Evolutionary conservation across 148 eudicot species (phyloP), one percentile per base, ranked within the genome.

Genomic region (Amaranthus cruentus): DNA sequence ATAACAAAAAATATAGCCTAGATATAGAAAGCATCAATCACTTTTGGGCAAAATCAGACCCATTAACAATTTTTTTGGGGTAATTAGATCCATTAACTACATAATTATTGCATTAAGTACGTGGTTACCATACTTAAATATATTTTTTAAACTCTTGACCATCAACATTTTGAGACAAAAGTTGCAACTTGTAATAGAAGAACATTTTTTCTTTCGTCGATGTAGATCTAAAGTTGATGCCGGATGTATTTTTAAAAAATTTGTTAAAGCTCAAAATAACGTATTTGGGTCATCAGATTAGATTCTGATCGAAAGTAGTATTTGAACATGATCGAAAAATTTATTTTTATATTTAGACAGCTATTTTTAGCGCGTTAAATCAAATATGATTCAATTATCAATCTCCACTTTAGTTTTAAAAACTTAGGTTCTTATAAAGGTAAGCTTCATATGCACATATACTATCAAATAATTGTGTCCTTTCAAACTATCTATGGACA

Each of bases 171-270:
- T 50, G 52, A 56, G 55, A 52, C 69, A 54, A 62, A 66, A 71
- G 71, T 71, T 49, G 71, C 80, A 71, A 77, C 47, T 76, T 70
- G 79, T 28, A 59, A 43, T 68, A 68, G 8, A 68, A 57, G 5
- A 9, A 53, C 49, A 47, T 7, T 48, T 42, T 51, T 59, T 47
- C 13, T 14, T 6, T 6, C 47, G 0, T 28, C 3, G 51, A 63
- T 67, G 18, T 48, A 68, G 72, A 75, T 75, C 78, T 75, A 11
- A 58, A 38, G 38, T 55, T 62, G 21, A 62, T 62, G 75, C 55
- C 51, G 13, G 55, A 74, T 44, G 43, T 43, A 64, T 46, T 2
- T 68, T 28, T 28, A 28, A 28, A 21, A 21, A 9, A 15, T 4
- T 8, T 63, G 74, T 44, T 57, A 53, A 49, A 43, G 13, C 46